Percentiles rank a stretch among this genome's conserved stretches.
Evolutionary conservation across 176 grass and related monocot genomes (phyloP).

Genomic region (Oryza coarctata): DNA sequence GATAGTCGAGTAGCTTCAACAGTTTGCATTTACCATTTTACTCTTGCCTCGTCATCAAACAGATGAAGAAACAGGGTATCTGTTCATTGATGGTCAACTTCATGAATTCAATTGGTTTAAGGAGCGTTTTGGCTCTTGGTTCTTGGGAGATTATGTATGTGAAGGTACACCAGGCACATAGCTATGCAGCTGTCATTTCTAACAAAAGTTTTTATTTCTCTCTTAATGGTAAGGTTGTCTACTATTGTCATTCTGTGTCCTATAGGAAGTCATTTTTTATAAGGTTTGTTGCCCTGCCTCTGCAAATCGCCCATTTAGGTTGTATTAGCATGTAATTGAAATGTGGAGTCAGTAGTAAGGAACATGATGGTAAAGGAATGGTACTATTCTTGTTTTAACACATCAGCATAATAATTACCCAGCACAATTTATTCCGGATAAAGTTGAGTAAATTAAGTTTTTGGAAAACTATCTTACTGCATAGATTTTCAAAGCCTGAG

Average conservation of each 20-base stretch:
- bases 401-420: background rate
- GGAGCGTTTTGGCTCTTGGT: constrained; percentile 83
- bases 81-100: constrained; percentile 58
- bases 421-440: background rate
- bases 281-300: background rate
- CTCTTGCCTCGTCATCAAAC: constrained; percentile 25
- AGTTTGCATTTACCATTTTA: background rate
- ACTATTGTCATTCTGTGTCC: background rate
- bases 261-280: background rate
- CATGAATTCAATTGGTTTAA: constrained; percentile 97
- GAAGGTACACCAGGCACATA: constrained; percentile 53
- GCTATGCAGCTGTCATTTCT: background rate
- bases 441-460: too few species aligned
- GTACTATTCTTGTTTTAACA: background rate
- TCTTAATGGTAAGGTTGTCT: background rate
- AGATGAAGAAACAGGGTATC: constrained; percentile 66
- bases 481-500: background rate
- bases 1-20: background rate
- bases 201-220: constrained; percentile 4
- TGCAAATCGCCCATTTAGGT: background rate
- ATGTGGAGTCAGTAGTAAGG: background rate
- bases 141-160: constrained; percentile 90
- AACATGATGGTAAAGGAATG: background rate
- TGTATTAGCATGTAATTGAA: background rate
- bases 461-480: background rate